Conservation (phyloP, 2,329 filamentous ascomycete species). For the Celoporthe dispersa region DNA sequence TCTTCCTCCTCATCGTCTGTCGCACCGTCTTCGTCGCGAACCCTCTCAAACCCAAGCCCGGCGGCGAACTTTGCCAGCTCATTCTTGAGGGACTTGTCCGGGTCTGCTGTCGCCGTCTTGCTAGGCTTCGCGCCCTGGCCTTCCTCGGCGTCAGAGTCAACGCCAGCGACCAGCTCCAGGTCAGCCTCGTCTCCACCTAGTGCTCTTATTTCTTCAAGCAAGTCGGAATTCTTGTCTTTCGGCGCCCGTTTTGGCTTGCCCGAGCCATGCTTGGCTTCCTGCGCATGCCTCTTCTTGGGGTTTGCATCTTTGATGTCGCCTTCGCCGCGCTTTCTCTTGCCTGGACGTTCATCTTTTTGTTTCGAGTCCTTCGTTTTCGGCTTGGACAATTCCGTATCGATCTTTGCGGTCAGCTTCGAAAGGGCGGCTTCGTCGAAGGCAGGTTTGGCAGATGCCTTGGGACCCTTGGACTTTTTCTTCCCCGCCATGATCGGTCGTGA, state of each 20-base stretch:
- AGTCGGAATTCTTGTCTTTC: conserved; percentile 33
- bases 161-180: conserved; percentile 62
- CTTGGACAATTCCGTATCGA: conserved; percentile 56
- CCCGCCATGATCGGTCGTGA: conserved; percentile 32
- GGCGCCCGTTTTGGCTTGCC: conserved; percentile 29
- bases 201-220: conserved; percentile 67
- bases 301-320: conserved; percentile 37
- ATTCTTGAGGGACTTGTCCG: conserved; percentile 44
- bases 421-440: conserved; percentile 57
- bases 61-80: conserved; percentile 58
- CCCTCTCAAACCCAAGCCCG: conserved; percentile 53
- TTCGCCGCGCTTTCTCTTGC: conserved; percentile 45
- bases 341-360: conserved; percentile 35
- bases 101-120: conserved; percentile 26
- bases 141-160: conserved; percentile 55
- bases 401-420: conserved; percentile 58
- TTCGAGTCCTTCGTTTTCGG: conserved; percentile 38
- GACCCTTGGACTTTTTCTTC: conserved; percentile 45
- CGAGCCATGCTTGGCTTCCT: conserved; percentile 36
- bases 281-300: conserved; percentile 38
- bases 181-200: conserved; percentile 70
- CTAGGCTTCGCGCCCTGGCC: conserved; percentile 36
- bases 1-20: conserved; percentile 44
- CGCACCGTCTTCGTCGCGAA: conserved; percentile 44
- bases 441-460: conserved; percentile 32